phyloP scores from a whole-genome alignment of 371 early-diverging fungal species.

The Mortierella sp. region DNA sequence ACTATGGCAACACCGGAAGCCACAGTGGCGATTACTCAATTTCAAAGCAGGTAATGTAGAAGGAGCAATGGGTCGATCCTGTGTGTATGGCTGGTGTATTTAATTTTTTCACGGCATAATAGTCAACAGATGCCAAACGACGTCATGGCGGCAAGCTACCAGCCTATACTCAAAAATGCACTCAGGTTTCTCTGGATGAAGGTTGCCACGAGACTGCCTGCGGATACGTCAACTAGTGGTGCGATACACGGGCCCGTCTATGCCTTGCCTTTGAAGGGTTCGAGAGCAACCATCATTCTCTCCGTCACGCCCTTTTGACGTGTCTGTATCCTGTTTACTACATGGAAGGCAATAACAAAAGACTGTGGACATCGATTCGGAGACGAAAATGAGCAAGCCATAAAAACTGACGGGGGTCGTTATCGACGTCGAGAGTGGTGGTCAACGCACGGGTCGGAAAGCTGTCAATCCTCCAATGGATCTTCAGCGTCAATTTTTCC shows the following conservation, averaged over 20 bases:
- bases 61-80: background rate
- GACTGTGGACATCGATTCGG: background rate
- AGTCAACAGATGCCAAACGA: background rate
- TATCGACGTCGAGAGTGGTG: background rate
- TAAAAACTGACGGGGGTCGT: too few species aligned
- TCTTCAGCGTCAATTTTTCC: background rate
- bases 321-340: background rate
- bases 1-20: background rate
- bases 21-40: background rate
- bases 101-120: background rate
- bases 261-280: background rate
- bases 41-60: background rate
- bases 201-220: background rate
- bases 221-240: background rate
- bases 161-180: background rate
- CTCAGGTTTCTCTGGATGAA: conserved; percentile 1
- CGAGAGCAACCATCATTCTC: background rate
- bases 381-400: background rate
- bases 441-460: background rate
- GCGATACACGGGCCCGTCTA: background rate
- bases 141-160: background rate
- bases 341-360: background rate
- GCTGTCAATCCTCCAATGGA: background rate
- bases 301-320: background rate
- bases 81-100: background rate